These are phyloP conservation scores for Botrytis paeoniae DNA, from an alignment of 2,329 filamentous ascomycete genomes.

Conservation along the genomic window DNA sequence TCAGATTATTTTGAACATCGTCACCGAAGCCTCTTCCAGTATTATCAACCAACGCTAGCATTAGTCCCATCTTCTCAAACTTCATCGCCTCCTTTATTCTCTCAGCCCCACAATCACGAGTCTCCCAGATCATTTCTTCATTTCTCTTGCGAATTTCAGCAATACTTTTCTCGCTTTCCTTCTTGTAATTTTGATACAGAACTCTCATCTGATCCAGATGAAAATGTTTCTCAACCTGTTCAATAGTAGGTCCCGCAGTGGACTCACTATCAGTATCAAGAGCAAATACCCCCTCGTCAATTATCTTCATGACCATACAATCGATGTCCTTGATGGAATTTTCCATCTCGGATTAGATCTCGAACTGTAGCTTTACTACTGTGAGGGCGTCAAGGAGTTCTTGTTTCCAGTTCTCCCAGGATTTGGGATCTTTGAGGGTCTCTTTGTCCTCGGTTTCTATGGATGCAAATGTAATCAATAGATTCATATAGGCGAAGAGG, in stretches of 20 bases:
- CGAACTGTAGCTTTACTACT: too few species aligned
- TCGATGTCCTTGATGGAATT: not conserved
- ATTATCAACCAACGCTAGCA: fast-evolving
- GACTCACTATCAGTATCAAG: too few species aligned
- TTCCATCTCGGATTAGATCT: not conserved
- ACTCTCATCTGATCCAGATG: not conserved
- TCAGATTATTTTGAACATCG: not conserved
- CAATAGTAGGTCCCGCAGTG: not conserved
- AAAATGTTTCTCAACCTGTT: not conserved
- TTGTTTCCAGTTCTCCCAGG: not conserved
- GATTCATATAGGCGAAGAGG: too few species aligned
- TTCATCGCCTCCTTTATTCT: not conserved
- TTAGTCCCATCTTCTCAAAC: not conserved
- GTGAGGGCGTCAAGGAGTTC: not conserved
- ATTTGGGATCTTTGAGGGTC: not conserved
- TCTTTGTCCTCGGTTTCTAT: not conserved
- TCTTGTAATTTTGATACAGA: not conserved
- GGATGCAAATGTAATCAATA: not conserved
- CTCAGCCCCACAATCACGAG: too few species aligned
- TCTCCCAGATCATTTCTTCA: not conserved
- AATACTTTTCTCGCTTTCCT: not conserved
- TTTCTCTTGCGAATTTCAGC: not conserved
- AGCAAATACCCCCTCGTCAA: not conserved
- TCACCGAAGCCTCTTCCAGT: not conserved
- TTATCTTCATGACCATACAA: not conserved